Evolutionary conservation across 2,329 filamentous ascomycete genomes (phyloP), one percentile per base, ranked within the genome.

Genomic region (Helotiales sp.): DNA sequence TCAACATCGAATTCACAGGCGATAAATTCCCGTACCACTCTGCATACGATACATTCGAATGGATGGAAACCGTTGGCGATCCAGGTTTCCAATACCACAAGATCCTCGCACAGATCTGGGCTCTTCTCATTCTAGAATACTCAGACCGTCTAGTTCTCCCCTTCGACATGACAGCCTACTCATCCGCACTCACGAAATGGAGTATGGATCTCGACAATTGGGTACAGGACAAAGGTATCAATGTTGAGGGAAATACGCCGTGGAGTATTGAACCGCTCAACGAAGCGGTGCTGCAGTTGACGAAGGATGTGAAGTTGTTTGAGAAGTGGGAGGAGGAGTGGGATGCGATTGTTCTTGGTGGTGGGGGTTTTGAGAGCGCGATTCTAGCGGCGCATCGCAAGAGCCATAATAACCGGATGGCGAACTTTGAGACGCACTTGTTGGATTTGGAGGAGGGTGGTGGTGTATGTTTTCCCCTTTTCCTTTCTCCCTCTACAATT

Each of bases 11-110:
- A 30, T 98, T 99, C 15, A 59, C 70, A 47, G 91, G 91, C 52
- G 82, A 85, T 7, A 79, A 82, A 11, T 91, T 86, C 74, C 93
- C 94, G 0, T 88, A 90, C 61, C 90, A 93, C 78, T 94, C 91
- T 68, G 96, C 91, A 79, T 96, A 97, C 79, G 95, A 98, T 76
- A 96, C 89, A 63, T 94, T 92, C 73, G 90, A 93, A 52, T 95
- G 93, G 89, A 93, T 98, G 85, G 83, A 89, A 28, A 85, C 85
- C 43, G 88, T 92, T 67, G 90, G 92, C 24, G 96, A 99, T 77
- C 93, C 93, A 0, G 89, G 86, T 1, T 97, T 97, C 75, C 79
- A 85, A 11, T 96, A 97, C 76, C 96, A 98, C 80, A 86, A 84
- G 47, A 80, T 91, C 6, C 86, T 98, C 67, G 92, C 88, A 11